Evolutionary conservation across 306 rosid species (phyloP).

Genomic region (Casuarina equisetifolia): DNA sequence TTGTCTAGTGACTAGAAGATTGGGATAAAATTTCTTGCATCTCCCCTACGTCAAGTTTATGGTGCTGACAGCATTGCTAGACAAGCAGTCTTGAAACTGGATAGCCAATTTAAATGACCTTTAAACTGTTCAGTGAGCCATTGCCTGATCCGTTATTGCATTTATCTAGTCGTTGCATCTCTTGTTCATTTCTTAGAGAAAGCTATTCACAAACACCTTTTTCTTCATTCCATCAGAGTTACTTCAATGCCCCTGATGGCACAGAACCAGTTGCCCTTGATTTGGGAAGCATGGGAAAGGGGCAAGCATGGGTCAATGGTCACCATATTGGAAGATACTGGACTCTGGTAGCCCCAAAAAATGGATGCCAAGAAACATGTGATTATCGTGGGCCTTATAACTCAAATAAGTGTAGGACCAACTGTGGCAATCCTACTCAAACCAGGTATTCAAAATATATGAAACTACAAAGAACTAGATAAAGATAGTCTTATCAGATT

Average conservation of each 20-base stretch:
- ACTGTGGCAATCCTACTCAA: slow-evolving; percentile 93
- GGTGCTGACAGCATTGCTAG: background rate
- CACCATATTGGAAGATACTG: slow-evolving; percentile 97
- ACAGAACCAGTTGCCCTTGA: slow-evolving; percentile 80
- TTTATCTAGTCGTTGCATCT: background rate
- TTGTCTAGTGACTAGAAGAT: background rate
- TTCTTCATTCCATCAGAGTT: slow-evolving; percentile 49
- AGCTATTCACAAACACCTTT: slow-evolving; percentile 7
- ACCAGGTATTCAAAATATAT: slow-evolving; percentile 48
- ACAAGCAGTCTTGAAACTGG: background rate
- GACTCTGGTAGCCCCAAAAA: slow-evolving; percentile 69
- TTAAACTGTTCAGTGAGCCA: background rate
- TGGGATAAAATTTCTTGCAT: background rate
- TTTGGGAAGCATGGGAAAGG: slow-evolving; percentile 97
- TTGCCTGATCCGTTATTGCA: background rate
- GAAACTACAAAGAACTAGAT: slow-evolving; percentile 6
- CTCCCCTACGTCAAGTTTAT: background rate
- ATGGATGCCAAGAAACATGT: slow-evolving; percentile 70
- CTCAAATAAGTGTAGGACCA: slow-evolving; percentile 70
- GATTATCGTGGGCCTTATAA: slow-evolving; percentile 84
- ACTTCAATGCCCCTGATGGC: slow-evolving; percentile 78
- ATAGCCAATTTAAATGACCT: background rate
- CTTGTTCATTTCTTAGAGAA: background rate
- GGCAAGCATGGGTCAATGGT: slow-evolving; percentile 98
- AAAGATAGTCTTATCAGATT: background rate